Conservation (phyloP, 345 rosid species). For the Raphanus raphanistrum region DNA sequence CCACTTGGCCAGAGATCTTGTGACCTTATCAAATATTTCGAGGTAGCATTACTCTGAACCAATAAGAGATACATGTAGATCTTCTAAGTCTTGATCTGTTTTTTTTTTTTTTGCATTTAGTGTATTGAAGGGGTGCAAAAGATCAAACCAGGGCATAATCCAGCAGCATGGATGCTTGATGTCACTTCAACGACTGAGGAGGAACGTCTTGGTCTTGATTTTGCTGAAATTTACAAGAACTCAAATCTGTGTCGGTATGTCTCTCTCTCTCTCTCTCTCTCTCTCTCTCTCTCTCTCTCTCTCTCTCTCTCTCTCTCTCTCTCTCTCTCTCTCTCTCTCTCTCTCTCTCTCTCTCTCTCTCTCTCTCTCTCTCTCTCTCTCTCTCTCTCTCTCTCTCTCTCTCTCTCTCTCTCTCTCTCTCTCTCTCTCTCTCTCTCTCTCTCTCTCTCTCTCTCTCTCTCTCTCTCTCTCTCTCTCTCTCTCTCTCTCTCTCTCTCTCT, state of each 20-base stretch:
- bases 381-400: background rate
- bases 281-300: background rate
- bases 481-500: background rate
- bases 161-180: slow-evolving; percentile 99
- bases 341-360: background rate
- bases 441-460: background rate
- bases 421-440: background rate
- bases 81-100: slow-evolving; percentile 3
- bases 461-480: background rate
- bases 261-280: background rate
- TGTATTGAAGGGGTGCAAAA: slow-evolving; percentile 81
- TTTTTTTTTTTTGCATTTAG: slow-evolving; percentile 43
- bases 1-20: slow-evolving; percentile 82
- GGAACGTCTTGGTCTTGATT: slow-evolving; percentile 68
- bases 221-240: slow-evolving; percentile 79
- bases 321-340: background rate
- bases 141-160: slow-evolving; percentile 79
- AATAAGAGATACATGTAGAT: background rate
- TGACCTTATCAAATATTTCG: slow-evolving; percentile 79
- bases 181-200: slow-evolving; percentile 81
- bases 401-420: background rate
- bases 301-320: background rate
- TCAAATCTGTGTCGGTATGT: slow-evolving; percentile 77
- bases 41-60: slow-evolving; percentile 43
- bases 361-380: background rate